Conservation (phyloP, 208 protist species). For the Trichomonas vaginalis region DNA sequence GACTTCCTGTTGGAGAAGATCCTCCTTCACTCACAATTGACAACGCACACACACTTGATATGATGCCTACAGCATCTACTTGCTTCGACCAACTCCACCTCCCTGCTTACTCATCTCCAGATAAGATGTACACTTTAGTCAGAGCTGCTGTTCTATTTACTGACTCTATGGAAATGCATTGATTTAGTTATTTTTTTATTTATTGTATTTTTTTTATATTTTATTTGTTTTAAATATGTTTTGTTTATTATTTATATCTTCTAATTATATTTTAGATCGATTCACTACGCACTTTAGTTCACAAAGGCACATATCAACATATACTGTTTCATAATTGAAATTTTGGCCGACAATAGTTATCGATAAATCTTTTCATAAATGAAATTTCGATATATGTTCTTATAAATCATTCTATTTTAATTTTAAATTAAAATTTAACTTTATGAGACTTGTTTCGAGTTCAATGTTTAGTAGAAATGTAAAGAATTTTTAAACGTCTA, state of each 20-base stretch:
- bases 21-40: no score
- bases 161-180: not conserved
- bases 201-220: not conserved
- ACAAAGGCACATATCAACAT: no score
- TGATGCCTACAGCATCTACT: not conserved
- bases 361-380: no score
- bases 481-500: no score
- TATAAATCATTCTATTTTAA: no score
- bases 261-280: not conserved
- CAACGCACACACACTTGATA: not conserved
- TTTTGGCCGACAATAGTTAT: no score
- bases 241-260: not conserved
- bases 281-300: not conserved
- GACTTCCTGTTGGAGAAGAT: not conserved
- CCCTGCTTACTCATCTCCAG: not conserved
- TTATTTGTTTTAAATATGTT: not conserved
- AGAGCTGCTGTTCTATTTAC: not conserved
- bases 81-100: not conserved
- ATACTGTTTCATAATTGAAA: no score
- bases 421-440: no score
- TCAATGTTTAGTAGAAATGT: no score
- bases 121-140: not conserved
- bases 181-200: not conserved
- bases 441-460: no score
- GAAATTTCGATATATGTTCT: no score